phyloP scores from a whole-genome alignment of 441 rosid genomes.

The Rhodomyrtus psidioides region DNA sequence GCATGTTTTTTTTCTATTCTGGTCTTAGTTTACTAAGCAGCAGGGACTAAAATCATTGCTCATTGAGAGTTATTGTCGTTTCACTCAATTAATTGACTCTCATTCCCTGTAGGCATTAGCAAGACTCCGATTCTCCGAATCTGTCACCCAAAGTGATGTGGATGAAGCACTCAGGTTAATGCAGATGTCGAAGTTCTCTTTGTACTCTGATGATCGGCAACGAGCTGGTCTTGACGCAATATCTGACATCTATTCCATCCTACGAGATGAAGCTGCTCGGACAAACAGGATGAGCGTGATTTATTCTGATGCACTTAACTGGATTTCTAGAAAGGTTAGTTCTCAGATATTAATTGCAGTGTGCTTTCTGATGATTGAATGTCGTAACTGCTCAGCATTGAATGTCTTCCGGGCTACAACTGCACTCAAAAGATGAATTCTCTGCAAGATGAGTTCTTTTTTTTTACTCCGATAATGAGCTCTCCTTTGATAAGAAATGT shows the following conservation, averaged over 20 bases:
- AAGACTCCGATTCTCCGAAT: slow-evolving; percentile 90
- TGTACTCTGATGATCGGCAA: slow-evolving; percentile 91
- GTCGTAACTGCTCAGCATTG: not conserved
- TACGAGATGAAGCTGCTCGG: slow-evolving; percentile 98
- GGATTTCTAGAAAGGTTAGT: slow-evolving; percentile 98
- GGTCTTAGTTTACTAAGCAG: not conserved
- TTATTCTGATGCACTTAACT: slow-evolving; percentile 90
- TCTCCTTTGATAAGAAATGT: not conserved
- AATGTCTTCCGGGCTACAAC: not conserved
- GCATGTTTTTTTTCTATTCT: not conserved
- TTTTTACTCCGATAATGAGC: not conserved
- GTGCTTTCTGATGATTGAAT: not conserved
- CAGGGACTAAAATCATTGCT: not conserved
- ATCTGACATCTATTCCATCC: slow-evolving; percentile 93
- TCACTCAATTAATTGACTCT: slow-evolving; percentile 1
- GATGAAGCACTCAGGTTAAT: slow-evolving; percentile 94
- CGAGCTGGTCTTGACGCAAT: slow-evolving; percentile 94
- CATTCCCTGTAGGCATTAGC: slow-evolving; percentile 68
- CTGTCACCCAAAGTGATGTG: slow-evolving; percentile 97
- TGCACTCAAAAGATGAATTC: not conserved
- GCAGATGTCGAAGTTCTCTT: slow-evolving; percentile 99
- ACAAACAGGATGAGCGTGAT: slow-evolving; percentile 65
- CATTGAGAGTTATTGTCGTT: not conserved
- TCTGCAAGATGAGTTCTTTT: not conserved
- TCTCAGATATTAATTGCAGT: not conserved